Evolutionary conservation across 176 grass and related monocot genomes (phyloP).

Genomic region (Oryza nivara): DNA sequence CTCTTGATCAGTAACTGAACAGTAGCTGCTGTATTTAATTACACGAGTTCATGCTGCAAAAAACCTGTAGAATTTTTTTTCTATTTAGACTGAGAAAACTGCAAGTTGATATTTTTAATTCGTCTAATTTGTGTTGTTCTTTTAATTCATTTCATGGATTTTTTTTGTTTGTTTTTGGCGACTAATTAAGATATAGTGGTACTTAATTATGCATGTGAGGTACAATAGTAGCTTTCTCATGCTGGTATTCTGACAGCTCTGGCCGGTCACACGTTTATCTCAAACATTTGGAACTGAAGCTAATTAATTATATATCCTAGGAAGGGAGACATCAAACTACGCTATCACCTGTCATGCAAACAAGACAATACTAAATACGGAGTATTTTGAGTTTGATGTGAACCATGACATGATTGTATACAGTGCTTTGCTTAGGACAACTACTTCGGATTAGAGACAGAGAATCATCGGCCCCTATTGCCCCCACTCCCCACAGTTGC

Average conservation of each 20-base stretch:
- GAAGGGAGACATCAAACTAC: neutral
- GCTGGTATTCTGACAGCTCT: neutral
- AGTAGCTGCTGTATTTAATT: neutral
- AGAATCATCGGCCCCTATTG: neutral
- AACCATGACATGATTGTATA: neutral
- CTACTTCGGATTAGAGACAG: neutral
- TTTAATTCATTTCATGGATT: neutral
- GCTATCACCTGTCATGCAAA: neutral
- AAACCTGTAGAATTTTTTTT: conserved; percentile 2
- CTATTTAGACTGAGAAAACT: neutral
- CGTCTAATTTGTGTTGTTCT: neutral
- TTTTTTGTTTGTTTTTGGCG: neutral
- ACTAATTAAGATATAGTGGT: neutral
- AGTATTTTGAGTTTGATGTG: neutral
- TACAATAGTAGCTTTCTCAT: conserved; percentile 15
- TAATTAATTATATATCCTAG: neutral
- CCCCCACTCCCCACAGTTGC: too few species aligned
- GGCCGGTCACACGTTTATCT: neutral
- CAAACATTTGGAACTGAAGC: neutral
- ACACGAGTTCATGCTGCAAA: neutral
- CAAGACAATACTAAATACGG: neutral
- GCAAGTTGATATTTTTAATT: conserved; percentile 1
- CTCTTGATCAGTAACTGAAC: neutral
- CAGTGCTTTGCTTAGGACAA: neutral
- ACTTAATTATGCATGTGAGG: neutral